Evolutionary conservation across 2,329 filamentous ascomycete genomes (phyloP).

Genomic region (Fusarium hainanense): DNA sequence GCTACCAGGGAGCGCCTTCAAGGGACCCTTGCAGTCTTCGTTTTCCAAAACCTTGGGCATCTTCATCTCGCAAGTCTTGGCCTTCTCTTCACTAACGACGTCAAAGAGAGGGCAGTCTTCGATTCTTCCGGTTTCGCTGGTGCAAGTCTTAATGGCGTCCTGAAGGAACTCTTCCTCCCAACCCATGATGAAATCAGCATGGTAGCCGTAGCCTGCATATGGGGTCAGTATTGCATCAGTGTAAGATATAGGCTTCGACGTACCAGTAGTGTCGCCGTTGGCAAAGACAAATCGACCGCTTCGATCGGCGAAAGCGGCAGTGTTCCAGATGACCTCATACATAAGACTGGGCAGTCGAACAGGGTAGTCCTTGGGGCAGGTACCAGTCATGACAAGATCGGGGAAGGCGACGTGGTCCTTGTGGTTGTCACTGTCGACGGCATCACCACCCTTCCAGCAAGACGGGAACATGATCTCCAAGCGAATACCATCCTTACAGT

Average conservation of each 20-base stretch:
- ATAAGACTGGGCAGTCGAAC: slow-evolving; percentile 79
- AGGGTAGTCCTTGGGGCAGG: slow-evolving; percentile 76
- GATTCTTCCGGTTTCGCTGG: slow-evolving; percentile 74
- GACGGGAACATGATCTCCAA: slow-evolving; percentile 89
- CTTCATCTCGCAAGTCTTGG: slow-evolving; percentile 70
- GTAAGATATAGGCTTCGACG: slow-evolving; percentile 35
- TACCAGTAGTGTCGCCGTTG: slow-evolving; percentile 81
- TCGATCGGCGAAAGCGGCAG: slow-evolving; percentile 69
- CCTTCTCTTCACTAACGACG: slow-evolving; percentile 70
- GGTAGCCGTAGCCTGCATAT: slow-evolving; percentile 77
- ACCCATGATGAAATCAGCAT: slow-evolving; percentile 84
- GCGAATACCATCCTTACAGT: slow-evolving; percentile 85
- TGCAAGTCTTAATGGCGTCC: slow-evolving; percentile 79
- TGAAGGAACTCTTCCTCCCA: slow-evolving; percentile 79
- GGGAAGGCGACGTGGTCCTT: slow-evolving; percentile 81
- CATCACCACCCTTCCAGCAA: slow-evolving; percentile 84
- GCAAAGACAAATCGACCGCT: slow-evolving; percentile 78
- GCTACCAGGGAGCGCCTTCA: slow-evolving; percentile 73
- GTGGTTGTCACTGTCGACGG: slow-evolving; percentile 66
- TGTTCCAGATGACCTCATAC: slow-evolving; percentile 88
- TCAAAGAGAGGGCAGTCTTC: slow-evolving; percentile 80
- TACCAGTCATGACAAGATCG: slow-evolving; percentile 77
- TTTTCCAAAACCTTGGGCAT: slow-evolving; percentile 63
- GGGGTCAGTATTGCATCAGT: slow-evolving; percentile 73
- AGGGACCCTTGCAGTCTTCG: slow-evolving; percentile 70